Conservation (phyloP, 108 stramenopile genomes). For the Chaetoceros tenuissimus region DNA sequence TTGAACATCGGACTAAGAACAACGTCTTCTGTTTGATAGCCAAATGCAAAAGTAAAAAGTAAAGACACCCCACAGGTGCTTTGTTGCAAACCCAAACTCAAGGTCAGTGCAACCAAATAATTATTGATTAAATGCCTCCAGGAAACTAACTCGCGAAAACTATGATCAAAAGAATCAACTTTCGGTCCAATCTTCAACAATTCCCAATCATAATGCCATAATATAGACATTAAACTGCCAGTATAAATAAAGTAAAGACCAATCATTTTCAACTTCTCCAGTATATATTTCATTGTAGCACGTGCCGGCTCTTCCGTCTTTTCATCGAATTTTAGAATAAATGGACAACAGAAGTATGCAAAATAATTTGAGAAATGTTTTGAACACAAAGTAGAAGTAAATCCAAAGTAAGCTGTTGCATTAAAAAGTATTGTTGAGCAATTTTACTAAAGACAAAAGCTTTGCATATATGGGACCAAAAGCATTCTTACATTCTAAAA, state of each 20-base stretch:
- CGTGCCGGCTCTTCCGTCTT: neutral
- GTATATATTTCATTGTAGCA: neutral
- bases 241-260: neutral
- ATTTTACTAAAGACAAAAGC: too few relatives aligned
- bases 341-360: neutral
- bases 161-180: neutral
- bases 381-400: neutral
- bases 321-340: neutral
- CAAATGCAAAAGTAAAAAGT: constrained; percentile 6
- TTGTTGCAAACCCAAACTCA: neutral
- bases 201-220: neutral
- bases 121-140: constrained; percentile 22
- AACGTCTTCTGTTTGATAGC: constrained; percentile 8
- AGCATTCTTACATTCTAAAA: too few relatives aligned
- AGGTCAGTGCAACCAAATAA: constrained; percentile 7
- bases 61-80: neutral
- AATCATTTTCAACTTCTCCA: neutral
- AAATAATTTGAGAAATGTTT: neutral
- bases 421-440: too few relatives aligned
- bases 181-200: neutral
- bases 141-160: neutral
- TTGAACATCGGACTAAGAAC: constrained; percentile 30
- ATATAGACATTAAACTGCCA: neutral
- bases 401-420: neutral
- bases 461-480: too few relatives aligned